phyloP scores from a whole-genome alignment of 805 yeast genomes.

The Ogataea populi-albae region DNA sequence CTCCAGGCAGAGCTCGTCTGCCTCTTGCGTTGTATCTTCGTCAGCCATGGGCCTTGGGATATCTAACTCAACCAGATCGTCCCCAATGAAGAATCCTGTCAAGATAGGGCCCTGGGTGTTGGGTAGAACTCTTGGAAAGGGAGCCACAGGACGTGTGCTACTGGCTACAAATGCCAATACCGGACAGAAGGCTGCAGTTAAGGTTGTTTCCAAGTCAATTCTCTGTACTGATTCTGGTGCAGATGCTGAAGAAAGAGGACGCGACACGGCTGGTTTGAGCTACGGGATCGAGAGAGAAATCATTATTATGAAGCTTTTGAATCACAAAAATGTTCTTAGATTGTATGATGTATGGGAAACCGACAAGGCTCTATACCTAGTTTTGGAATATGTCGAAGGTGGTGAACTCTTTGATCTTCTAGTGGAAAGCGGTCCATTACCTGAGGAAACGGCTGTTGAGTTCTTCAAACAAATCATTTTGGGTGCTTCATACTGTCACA shows the following conservation, averaged over 20 bases:
- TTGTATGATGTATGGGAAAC: slow-evolving; percentile 87
- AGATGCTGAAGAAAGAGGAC: slow-evolving; percentile 31
- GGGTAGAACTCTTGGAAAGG: slow-evolving; percentile 91
- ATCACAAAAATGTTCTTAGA: slow-evolving; percentile 76
- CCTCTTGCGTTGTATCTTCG: slow-evolving; percentile 51
- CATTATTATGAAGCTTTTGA: slow-evolving; percentile 76
- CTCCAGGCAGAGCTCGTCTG: slow-evolving; percentile 60
- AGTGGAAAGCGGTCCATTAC: slow-evolving; percentile 83
- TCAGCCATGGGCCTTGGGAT: slow-evolving; percentile 37
- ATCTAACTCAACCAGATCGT: slow-evolving; percentile 17
- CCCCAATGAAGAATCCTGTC: slow-evolving; percentile 37
- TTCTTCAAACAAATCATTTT: slow-evolving; percentile 73
- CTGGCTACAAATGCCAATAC: slow-evolving; percentile 83
- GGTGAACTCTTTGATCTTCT: slow-evolving; percentile 93
- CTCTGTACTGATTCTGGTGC: slow-evolving; percentile 37
- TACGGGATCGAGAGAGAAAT: slow-evolving; percentile 87
- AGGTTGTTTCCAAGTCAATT: slow-evolving; percentile 86
- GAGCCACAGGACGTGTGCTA: slow-evolving; percentile 94
- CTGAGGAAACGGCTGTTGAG: slow-evolving; percentile 84
- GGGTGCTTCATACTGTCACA: slow-evolving; percentile 68
- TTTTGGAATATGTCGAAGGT: slow-evolving; percentile 93
- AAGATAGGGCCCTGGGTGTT: slow-evolving; percentile 92
- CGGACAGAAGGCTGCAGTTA: slow-evolving; percentile 92
- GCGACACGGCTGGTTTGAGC: slow-evolving; percentile 57
- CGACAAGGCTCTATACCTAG: slow-evolving; percentile 76